A percentile compares a stretch with the other conserved stretches of the same genome.
phyloP scores from a whole-genome alignment of 163 green algal genomes.

The Volvox carteri region DNA sequence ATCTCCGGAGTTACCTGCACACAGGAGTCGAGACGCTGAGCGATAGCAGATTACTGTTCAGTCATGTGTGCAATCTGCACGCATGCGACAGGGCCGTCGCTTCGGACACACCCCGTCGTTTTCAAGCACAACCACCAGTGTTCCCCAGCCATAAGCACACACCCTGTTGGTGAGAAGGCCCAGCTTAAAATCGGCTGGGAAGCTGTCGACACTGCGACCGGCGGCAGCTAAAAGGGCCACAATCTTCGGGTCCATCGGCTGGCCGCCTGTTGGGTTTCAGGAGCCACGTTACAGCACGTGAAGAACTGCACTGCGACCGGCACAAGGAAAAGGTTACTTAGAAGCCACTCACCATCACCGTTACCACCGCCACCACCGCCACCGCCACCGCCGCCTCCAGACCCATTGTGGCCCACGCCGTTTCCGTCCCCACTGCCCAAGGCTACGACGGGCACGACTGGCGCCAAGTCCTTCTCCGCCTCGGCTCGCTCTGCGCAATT shows the following conservation, averaged over 20 bases:
- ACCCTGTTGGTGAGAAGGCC: conserved; percentile 70
- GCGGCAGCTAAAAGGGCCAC: conserved; percentile 68
- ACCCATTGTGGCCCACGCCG: conserved; percentile 22
- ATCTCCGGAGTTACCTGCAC: conserved; percentile 72
- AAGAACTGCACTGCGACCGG: neutral
- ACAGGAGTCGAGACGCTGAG: too few species aligned
- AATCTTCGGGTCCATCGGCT: conserved; percentile 56
- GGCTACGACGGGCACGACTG: conserved; percentile 8
- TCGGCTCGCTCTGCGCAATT: conserved; percentile 20
- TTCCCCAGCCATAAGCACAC: neutral
- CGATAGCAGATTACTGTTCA: too few species aligned
- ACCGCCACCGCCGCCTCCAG: conserved; percentile 23
- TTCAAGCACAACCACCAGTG: too few species aligned
- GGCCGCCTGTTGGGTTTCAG: neutral
- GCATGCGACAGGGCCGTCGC: too few species aligned
- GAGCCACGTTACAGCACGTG: too few species aligned
- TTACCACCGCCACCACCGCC: conserved; percentile 34
- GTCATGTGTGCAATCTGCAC: too few species aligned
- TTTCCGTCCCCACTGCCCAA: conserved; percentile 22
- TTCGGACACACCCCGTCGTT: too few species aligned
- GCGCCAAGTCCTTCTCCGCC: conserved; percentile 3
- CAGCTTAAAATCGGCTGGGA: conserved; percentile 74
- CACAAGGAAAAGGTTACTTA: neutral
- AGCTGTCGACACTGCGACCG: conserved; percentile 66
- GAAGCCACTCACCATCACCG: conserved; percentile 23